phyloP scores from a whole-genome alignment of 2,329 filamentous ascomycete species.

The Penicillium fuscoglaucum region DNA sequence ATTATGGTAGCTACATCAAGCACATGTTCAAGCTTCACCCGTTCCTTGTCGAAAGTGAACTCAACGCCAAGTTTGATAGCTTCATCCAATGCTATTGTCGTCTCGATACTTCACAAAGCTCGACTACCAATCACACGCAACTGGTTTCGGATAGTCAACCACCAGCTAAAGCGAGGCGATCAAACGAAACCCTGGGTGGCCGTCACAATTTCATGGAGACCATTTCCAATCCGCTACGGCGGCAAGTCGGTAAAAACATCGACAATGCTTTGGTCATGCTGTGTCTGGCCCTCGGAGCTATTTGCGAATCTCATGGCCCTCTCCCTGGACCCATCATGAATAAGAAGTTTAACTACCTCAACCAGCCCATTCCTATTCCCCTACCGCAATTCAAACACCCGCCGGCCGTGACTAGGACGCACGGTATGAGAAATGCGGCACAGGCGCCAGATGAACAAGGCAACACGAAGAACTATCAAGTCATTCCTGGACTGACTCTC shows the following conservation, averaged over 20 bases:
- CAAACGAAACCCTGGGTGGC: constrained; percentile 31
- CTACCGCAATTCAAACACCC: not conserved
- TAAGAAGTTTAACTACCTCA: constrained; percentile 27
- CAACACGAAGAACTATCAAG: constrained; percentile 67
- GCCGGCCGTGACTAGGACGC: not conserved
- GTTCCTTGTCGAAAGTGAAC: constrained; percentile 57
- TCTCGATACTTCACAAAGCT: constrained; percentile 14
- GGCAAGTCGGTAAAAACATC: constrained; percentile 59
- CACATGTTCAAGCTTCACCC: constrained; percentile 66
- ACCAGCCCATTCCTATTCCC: constrained; percentile 31
- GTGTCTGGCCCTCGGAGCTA: constrained; percentile 81
- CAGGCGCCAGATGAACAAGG: constrained; percentile 21
- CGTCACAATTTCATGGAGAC: constrained; percentile 22
- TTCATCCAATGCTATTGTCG: constrained; percentile 54
- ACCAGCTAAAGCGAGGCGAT: constrained; percentile 42
- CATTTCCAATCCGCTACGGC: constrained; percentile 7
- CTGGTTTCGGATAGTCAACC: constrained; percentile 28
- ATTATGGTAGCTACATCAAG: constrained; percentile 58
- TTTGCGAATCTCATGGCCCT: constrained; percentile 60
- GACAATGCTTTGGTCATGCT: constrained; percentile 79
- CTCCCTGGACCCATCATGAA: constrained; percentile 58
- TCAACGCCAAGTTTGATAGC: constrained; percentile 53
- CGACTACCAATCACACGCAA: not conserved
- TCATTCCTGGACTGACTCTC: constrained; percentile 86
- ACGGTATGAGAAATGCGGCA: constrained; percentile 14